These are phyloP conservation scores for Ophiocordyceps camponoti-saundersi DNA, from an alignment of 2,329 filamentous ascomycete genomes.

Conservation along the genomic window DNA sequence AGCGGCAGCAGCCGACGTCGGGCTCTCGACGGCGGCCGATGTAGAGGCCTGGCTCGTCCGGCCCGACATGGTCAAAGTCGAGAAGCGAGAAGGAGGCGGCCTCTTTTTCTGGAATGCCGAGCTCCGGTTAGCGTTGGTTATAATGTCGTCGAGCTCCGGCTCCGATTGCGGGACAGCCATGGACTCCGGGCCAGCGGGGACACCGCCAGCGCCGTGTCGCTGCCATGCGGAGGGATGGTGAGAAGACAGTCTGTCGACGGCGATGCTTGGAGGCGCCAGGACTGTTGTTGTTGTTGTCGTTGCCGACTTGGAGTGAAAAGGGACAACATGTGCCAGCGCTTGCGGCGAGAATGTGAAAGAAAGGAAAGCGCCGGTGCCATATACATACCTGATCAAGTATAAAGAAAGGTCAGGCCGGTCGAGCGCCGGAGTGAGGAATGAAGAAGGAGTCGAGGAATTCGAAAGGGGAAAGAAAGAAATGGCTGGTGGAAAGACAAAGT, in stretches of 20 bases:
- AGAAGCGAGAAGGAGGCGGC: not conserved
- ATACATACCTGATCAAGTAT: not conserved
- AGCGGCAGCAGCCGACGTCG: not conserved
- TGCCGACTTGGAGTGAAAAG: not conserved
- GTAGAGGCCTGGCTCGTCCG: not conserved
- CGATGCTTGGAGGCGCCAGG: not conserved
- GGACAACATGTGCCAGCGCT: not conserved
- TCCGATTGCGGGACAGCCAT: not conserved
- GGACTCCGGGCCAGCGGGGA: not conserved
- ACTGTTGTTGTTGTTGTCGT: too few relatives aligned
- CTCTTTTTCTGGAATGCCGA: not conserved
- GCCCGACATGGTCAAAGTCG: not conserved
- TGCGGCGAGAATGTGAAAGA: not conserved
- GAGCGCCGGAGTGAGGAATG: not conserved
- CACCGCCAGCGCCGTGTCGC: not conserved
- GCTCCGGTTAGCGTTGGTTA: not conserved
- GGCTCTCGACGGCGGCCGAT: not conserved
- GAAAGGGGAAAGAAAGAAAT: not conserved
- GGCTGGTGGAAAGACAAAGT: not conserved
- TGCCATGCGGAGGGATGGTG: not conserved
- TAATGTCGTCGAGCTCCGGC: not conserved
- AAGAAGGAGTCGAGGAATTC: not conserved
- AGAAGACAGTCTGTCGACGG: not conserved
- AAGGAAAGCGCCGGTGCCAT: not conserved
- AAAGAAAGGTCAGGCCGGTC: not conserved